phyloP scores from a whole-genome alignment of 78 protist genomes.

The Abeoforma whisleri region DNA sequence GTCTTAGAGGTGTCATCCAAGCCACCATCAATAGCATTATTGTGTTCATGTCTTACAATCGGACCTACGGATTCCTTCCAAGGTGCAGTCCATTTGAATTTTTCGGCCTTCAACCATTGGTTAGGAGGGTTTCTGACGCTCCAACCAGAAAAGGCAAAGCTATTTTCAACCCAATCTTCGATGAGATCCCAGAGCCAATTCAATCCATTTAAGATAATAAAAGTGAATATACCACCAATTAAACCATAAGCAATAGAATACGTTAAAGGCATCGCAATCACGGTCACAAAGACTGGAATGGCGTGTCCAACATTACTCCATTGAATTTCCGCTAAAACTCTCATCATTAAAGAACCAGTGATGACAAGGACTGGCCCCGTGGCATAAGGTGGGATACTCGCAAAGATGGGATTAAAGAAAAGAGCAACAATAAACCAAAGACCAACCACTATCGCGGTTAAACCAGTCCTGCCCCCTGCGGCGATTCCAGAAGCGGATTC shows the following conservation, averaged over 20 bases:
- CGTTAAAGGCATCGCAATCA: slow-evolving; percentile 25
- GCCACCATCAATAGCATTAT: too few species aligned
- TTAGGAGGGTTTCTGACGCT: neutral
- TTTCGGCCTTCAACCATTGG: neutral
- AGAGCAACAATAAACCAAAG: neutral
- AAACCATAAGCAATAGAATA: slow-evolving; percentile 38
- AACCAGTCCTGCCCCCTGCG: slow-evolving; percentile 35
- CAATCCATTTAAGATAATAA: neutral
- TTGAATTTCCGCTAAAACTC: slow-evolving; percentile 14
- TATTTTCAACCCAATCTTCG: neutral
- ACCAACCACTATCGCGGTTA: neutral
- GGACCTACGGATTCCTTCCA: neutral
- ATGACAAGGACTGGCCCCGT: slow-evolving; percentile 25
- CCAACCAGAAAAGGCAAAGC: neutral
- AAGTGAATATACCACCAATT: neutral
- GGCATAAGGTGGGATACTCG: slow-evolving; percentile 18
- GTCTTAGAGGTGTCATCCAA: too few species aligned
- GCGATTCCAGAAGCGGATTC: slow-evolving; percentile 28
- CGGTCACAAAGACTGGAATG: slow-evolving; percentile 34
- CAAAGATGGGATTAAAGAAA: slow-evolving; percentile 34
- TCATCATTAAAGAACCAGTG: slow-evolving; percentile 27
- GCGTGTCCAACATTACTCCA: slow-evolving; percentile 30
- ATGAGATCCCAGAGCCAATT: neutral
- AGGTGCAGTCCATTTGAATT: neutral
- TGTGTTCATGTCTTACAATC: neutral